phyloP scores from a whole-genome alignment of 208 protist genomes.

The Trypanosoma boissoni region DNA sequence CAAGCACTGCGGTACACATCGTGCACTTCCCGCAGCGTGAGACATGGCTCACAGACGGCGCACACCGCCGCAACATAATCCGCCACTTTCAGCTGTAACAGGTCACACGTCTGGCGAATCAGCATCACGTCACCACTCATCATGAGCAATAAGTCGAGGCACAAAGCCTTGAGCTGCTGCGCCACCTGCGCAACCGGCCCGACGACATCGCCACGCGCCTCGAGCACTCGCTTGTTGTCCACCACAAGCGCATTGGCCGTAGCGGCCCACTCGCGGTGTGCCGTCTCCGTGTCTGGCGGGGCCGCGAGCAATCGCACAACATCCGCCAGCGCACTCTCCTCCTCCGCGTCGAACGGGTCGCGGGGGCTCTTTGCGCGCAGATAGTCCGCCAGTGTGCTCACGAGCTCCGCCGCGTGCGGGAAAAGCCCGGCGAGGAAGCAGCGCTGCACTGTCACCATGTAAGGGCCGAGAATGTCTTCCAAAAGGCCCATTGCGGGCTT shows the following conservation, averaged over 20 bases:
- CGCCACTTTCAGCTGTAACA: constrained; percentile 39
- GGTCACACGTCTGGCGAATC: constrained; percentile 46
- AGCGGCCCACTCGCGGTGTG: constrained; percentile 34
- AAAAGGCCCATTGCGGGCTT: constrained; percentile 26
- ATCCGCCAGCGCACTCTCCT: constrained; percentile 56
- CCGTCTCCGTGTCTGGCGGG: constrained; percentile 3
- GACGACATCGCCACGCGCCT: not conserved
- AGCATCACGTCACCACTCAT: constrained; percentile 58
- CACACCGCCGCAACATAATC: constrained; percentile 70
- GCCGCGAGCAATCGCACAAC: constrained; percentile 51
- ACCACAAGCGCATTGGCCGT: constrained; percentile 50
- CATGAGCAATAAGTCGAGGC: constrained; percentile 62
- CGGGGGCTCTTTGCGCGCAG: constrained; percentile 32
- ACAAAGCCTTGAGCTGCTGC: constrained; percentile 48
- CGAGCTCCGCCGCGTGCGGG: constrained; percentile 39
- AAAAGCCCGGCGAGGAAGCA: constrained; percentile 63
- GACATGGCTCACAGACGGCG: constrained; percentile 58
- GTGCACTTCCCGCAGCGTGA: constrained; percentile 43
- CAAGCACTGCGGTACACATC: constrained; percentile 18
- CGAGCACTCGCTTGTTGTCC: constrained; percentile 47
- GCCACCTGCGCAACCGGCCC: constrained; percentile 16
- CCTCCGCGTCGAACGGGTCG: constrained; percentile 48
- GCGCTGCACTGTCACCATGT: constrained; percentile 52
- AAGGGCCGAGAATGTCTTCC: constrained; percentile 37
- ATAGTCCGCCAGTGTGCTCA: constrained; percentile 45